Percentiles rank a stretch among this genome's conserved stretches.
Evolutionary conservation across 2,329 filamentous ascomycete species (phyloP).

Genomic region (Plenodomus lindquistii): DNA sequence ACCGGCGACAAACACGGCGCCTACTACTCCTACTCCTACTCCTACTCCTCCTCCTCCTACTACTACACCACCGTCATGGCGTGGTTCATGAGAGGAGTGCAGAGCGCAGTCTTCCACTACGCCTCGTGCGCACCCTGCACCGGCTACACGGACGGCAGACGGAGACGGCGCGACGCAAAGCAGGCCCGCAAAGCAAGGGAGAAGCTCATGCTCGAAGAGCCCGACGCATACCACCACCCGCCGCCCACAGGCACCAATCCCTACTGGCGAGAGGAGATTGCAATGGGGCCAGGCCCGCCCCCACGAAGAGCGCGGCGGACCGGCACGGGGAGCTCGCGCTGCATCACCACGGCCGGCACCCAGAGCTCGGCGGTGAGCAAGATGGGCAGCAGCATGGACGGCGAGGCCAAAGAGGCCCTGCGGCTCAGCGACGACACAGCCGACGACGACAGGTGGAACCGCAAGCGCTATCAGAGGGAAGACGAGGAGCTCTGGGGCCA

Average conservation of each 20-base stretch:
- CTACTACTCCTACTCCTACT: not conserved
- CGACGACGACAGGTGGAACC: constrained; percentile 67
- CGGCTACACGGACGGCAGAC: constrained; percentile 69
- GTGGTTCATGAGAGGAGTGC: constrained; percentile 57
- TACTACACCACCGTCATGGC: constrained; percentile 31
- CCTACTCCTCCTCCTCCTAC: not conserved
- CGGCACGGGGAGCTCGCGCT: constrained; percentile 59
- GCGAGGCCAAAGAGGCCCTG: constrained; percentile 23
- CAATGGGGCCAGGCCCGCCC: constrained; percentile 74
- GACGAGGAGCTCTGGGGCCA: constrained; percentile 85
- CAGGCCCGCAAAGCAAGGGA: constrained; percentile 68
- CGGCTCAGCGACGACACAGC: constrained; percentile 41
- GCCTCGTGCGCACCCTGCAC: constrained; percentile 79
- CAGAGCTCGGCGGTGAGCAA: constrained; percentile 55
- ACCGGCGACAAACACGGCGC: not conserved
- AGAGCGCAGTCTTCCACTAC: constrained; percentile 78
- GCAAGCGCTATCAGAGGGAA: constrained; percentile 78
- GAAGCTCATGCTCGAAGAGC: constrained; percentile 68
- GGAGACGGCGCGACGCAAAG: constrained; percentile 71
- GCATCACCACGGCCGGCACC: constrained; percentile 61
- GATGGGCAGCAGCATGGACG: constrained; percentile 42
- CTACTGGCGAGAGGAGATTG: constrained; percentile 87
- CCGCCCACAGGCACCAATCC: constrained; percentile 84
- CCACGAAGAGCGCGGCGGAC: constrained; percentile 61
- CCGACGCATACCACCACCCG: constrained; percentile 76